Evolutionary conservation across 768 basidiomycete species (phyloP).

Genomic region (Pulveroboletus ravenelii): DNA sequence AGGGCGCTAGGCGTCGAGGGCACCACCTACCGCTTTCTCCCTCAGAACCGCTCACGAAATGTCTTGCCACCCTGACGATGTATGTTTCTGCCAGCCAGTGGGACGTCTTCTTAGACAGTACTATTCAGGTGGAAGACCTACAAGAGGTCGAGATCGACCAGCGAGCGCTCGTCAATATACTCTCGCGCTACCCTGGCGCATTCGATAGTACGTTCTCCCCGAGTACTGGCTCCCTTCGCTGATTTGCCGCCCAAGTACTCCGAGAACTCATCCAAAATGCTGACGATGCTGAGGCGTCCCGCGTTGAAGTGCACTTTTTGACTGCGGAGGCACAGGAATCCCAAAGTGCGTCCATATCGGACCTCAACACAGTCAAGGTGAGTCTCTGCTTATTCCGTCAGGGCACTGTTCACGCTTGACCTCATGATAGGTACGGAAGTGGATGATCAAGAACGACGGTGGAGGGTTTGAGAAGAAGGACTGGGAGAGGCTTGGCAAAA

Average conservation of each 20-base stretch:
- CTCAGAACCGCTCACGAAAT: background rate
- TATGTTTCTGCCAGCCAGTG: background rate
- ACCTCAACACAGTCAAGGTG: background rate
- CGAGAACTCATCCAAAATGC: constrained; percentile 56
- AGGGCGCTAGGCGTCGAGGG: background rate
- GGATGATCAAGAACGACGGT: constrained; percentile 14
- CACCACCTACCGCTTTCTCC: background rate
- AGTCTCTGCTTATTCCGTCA: background rate
- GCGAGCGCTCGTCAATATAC: constrained; percentile 12
- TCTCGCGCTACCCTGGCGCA: constrained; percentile 15
- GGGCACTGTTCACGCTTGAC: background rate
- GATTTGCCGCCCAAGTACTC: constrained; percentile 30
- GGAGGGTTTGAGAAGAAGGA: background rate
- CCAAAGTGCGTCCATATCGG: background rate
- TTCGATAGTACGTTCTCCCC: constrained; percentile 3
- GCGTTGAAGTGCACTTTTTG: constrained; percentile 35
- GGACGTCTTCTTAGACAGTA: background rate
- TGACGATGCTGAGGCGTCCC: constrained; percentile 41
- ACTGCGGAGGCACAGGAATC: constrained; percentile 15
- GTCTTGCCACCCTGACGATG: background rate
- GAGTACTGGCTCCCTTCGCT: background rate
- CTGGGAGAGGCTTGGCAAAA: constrained; percentile 13
- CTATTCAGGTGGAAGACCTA: background rate
- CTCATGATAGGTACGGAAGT: constrained; percentile 3
- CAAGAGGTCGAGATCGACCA: constrained; percentile 18